phyloP scores from a whole-genome alignment of 1,284 basidiomycete genomes.

The Apiotrichum akiyoshidainum region DNA sequence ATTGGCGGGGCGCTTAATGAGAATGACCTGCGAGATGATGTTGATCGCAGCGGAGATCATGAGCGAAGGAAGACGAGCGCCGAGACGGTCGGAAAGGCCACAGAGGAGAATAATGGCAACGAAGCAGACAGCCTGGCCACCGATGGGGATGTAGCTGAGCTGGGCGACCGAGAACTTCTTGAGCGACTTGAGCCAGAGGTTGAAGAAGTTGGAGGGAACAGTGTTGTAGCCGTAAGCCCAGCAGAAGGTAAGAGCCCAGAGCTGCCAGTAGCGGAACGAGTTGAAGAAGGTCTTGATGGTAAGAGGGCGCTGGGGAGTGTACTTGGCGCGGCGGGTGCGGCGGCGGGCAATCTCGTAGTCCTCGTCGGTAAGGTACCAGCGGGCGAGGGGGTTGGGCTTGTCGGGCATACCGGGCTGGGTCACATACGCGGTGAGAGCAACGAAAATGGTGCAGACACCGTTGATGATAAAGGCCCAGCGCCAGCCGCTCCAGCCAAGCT shows the following conservation, averaged over 20 bases:
- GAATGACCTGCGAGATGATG: slow-evolving; percentile 13
- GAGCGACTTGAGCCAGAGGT: slow-evolving; percentile 32
- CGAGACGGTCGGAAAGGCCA: slow-evolving; percentile 10
- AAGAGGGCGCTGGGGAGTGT: slow-evolving; percentile 21
- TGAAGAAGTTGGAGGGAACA: slow-evolving; percentile 26
- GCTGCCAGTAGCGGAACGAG: slow-evolving; percentile 16
- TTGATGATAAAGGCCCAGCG: slow-evolving; percentile 47
- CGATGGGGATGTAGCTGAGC: slow-evolving; percentile 18
- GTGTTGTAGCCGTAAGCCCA: slow-evolving; percentile 20
- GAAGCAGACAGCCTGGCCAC: slow-evolving; percentile 9
- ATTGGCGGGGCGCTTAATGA: slow-evolving; percentile 9
- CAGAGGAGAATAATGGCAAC: slow-evolving; percentile 7
- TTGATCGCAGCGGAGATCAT: slow-evolving; percentile 12
- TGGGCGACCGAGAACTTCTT: slow-evolving; percentile 17
- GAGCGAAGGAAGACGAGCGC: slow-evolving; percentile 15
- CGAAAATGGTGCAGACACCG: slow-evolving; percentile 17
- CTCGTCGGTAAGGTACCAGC: slow-evolving; percentile 21
- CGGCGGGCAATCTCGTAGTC: slow-evolving; percentile 23
- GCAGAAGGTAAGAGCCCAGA: slow-evolving; percentile 19
- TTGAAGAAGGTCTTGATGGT: slow-evolving; percentile 15
- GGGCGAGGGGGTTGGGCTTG: slow-evolving; percentile 25
- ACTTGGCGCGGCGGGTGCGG: slow-evolving; percentile 16
- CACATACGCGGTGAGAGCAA: slow-evolving; percentile 20
- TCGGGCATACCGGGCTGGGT: slow-evolving; percentile 51
- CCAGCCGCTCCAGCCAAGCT: slow-evolving; percentile 34